These are phyloP conservation scores for Schrenkiella parvula DNA, from an alignment of 345 rosid genomes.

Conservation along the genomic window DNA sequence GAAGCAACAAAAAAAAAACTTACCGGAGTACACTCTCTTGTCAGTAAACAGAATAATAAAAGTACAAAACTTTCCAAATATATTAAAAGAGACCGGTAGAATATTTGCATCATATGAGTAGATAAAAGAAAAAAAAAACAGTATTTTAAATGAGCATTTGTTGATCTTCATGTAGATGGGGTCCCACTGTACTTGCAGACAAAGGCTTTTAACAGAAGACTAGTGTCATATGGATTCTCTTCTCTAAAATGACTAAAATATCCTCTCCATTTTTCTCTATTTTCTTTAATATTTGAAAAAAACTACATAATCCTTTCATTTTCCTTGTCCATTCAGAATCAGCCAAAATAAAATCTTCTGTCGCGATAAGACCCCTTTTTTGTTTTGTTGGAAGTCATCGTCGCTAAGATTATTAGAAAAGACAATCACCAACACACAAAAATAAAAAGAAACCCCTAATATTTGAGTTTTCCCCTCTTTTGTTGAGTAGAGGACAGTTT, in stretches of 20 bases:
- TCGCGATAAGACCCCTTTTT: neutral
- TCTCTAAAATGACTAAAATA: neutral
- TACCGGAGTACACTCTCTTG: neutral
- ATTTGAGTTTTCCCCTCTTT: neutral
- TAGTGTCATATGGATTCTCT: slow-evolving; percentile 31
- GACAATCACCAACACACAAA: neutral
- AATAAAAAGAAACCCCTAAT: neutral
- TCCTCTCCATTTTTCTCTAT: slow-evolving; percentile 14
- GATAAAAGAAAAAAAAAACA: neutral
- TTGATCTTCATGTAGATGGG: slow-evolving; percentile 22
- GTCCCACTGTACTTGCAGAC: slow-evolving; percentile 36
- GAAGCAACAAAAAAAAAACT: no score
- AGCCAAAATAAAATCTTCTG: neutral
- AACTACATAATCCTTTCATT: neutral
- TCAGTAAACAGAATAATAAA: neutral
- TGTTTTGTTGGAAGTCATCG: neutral
- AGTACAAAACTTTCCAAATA: neutral
- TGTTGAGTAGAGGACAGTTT: slow-evolving; percentile 8
- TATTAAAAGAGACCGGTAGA: neutral
- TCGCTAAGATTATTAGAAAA: neutral
- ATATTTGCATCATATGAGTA: neutral
- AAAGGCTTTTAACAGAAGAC: slow-evolving; percentile 24
- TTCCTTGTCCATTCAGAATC: neutral
- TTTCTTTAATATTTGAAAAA: neutral
- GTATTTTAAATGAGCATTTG: slow-evolving; percentile 14